Evolutionary conservation across 163 green algal genomes (phyloP).

Genomic region (Volvox carteri): DNA sequence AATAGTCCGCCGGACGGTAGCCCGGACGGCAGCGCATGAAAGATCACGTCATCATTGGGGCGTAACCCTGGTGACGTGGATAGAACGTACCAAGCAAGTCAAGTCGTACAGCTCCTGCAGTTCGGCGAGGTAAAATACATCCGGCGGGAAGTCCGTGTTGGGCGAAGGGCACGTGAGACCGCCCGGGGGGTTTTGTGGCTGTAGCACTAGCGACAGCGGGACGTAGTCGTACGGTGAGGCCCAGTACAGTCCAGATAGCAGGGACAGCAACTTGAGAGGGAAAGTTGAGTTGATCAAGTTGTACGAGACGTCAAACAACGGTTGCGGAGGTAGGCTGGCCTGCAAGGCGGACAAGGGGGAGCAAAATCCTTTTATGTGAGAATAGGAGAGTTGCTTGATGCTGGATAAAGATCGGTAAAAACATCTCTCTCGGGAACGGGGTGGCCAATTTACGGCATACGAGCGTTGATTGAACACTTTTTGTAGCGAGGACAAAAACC

Average conservation of each 20-base stretch:
- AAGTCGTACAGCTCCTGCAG: constrained; percentile 47
- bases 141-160: neutral
- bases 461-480: no score
- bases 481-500: no score
- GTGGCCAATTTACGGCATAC: no score
- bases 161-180: neutral
- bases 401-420: no score
- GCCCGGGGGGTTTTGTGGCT: constrained; percentile 2
- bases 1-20: no score
- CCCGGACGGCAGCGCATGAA: no score
- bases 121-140: constrained; percentile 16
- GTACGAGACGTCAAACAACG: constrained; percentile 37
- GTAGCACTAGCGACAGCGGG: constrained; percentile 7
- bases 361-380: no score
- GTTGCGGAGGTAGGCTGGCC: neutral
- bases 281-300: constrained; percentile 45
- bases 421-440: no score
- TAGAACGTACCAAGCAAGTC: constrained; percentile 29
- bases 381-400: no score
- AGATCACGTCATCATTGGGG: no score
- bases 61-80: no score
- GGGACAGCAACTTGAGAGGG: constrained; percentile 35
- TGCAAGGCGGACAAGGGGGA: neutral
- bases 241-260: constrained; percentile 12
- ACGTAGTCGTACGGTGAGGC: constrained; percentile 34